Evolutionary conservation across 176 grass and related monocot species (phyloP), one percentile per base, ranked within the genome.

Genomic region (Thinopyrum elongatum): DNA sequence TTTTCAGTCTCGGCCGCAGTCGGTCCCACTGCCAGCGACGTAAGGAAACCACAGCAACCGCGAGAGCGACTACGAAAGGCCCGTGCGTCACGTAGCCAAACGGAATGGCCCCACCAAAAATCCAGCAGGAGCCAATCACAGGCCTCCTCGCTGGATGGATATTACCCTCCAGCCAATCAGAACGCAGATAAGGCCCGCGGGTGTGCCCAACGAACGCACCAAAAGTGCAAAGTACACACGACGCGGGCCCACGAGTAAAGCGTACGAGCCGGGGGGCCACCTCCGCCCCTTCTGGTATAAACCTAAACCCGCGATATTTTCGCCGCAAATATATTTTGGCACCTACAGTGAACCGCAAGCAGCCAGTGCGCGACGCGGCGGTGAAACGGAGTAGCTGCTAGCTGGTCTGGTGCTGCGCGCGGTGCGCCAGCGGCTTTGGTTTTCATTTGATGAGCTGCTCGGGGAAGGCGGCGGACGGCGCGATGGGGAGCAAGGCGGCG

Each of bases 401-500:
- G 47, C 5, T 21, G 7, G 19, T 9, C 4, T 16, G 19, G 2
- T 5, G 31, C 31, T 19, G 34, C 10, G 51, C 51, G 17, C 7
- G 34, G 33, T 10, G 65, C 28, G 65, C 7, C 4, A 36, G 66
- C 30, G 10, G 34, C 44, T 36, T 60, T 36, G 10, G 7, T 78
- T 46, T 72, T 85, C 68, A 76, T 83, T 47, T 55, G 62, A 94
- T 93, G 84, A 87, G 81, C 76, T 66, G 81, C 88, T 58, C 69
- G 42, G 86, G 88, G 83, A 86, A 86, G 80, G 15, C 42, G 47
- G 86, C 55, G 38, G 90, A 78, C 9, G 91, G 66, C 1, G 91
- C 64, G 3, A 41, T 95, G 70, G 90, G 87, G 5, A 83, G 88
- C 61, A 98, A 95, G 93, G 69, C 84, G 16, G 92, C 93, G 7